A percentile compares a stretch with the other conserved stretches of the same genome.
phyloP scores from a whole-genome alignment of 2,329 filamentous ascomycete genomes.

The Exophiala lecanii-corni region DNA sequence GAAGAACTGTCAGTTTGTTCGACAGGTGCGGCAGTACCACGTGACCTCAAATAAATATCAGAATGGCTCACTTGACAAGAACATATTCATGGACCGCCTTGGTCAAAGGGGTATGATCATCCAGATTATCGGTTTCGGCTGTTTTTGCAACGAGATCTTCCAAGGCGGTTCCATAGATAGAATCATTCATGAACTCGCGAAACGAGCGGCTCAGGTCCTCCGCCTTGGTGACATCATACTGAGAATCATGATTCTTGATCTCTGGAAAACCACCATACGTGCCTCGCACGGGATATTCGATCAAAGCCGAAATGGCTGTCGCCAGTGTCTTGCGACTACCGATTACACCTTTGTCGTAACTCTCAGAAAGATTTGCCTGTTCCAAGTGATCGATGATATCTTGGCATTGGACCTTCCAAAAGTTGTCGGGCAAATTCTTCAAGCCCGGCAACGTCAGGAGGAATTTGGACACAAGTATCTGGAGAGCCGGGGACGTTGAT shows the following conservation, averaged over 20 bases:
- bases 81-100: slow-evolving; percentile 63
- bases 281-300: slow-evolving; percentile 66
- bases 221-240: slow-evolving; percentile 57
- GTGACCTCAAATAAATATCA: too few species aligned
- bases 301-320: slow-evolving; percentile 63
- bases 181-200: slow-evolving; percentile 60
- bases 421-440: slow-evolving; percentile 56
- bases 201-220: slow-evolving; percentile 61
- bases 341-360: slow-evolving; percentile 72
- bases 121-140: slow-evolving; percentile 57
- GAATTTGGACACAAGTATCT: slow-evolving; percentile 62
- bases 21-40: too few species aligned
- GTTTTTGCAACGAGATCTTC: slow-evolving; percentile 62
- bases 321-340: slow-evolving; percentile 71
- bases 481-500: slow-evolving; percentile 59
- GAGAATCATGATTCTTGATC: slow-evolving; percentile 25
- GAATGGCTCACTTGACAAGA: slow-evolving; percentile 66
- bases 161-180: slow-evolving; percentile 65
- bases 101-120: slow-evolving; percentile 58
- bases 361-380: slow-evolving; percentile 69
- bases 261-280: slow-evolving; percentile 57
- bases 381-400: slow-evolving; percentile 58
- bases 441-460: slow-evolving; percentile 63
- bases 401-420: slow-evolving; percentile 61
- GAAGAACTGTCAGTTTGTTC: slow-evolving; percentile 21